Base-by-base conservation (phyloP, 345 rosid species). In the Arabidopsis arenosa region DNA sequence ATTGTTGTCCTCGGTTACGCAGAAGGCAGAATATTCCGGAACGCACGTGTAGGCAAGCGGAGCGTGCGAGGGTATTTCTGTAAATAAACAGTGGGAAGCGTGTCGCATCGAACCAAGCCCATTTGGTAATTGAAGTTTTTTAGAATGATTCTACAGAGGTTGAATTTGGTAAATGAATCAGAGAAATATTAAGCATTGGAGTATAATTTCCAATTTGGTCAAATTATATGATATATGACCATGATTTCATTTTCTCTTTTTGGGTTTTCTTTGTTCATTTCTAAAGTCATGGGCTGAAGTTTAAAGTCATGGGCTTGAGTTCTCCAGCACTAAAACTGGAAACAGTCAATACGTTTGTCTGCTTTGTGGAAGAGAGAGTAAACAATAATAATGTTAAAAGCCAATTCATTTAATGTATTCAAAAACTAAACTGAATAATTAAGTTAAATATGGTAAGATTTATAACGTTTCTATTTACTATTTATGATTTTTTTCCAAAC, bases 1-100 rank as follows among this genome's bases (percentile, higher is more conserved):
- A 2, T 36, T 58, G 9, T 37, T 49, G 45, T 59, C 51, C 35
- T 75, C 62, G 62, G 62, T 67, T 75, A 75, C 73, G 43, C 41
- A 18, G 40, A 49, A 1, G 26, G 32, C 32, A 28, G 32, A 28
- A 75, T 35, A 62, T 53, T 76, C 70, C 64, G 4, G 3, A 55
- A 40, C 7, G 61, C 76, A 77, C 72, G 53, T 63, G 80, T 15
- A 37, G 40, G 56, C 47, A 43, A 5, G 66, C 40, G 73, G 66
- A 51, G 69, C 61, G 52, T 45, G 12, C 5, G 30, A 54, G 75
- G 73, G 36, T 75, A 58, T 28, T 66, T 67, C 23, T 66, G 66
- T 75, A 35, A 66, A 56, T 0, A n/a, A 26, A 4, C 2, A 52
- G 54, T 0, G 7, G 4, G 26, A 32, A 67, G 26, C 6, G 32